Conservation (phyloP, 2,329 filamentous ascomycete species). For the Cercospora sojina region DNA sequence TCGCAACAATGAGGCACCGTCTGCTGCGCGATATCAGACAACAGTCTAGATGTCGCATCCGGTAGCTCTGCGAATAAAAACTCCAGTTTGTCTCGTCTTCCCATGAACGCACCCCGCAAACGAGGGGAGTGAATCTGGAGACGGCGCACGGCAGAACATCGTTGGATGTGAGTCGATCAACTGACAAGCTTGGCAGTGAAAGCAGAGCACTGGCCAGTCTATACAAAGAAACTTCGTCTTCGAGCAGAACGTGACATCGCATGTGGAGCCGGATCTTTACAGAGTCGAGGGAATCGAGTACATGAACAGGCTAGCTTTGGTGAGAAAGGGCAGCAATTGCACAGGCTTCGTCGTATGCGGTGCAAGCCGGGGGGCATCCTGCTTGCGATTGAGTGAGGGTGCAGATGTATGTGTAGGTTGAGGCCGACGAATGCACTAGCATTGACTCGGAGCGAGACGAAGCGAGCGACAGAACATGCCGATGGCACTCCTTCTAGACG, state of each 20-base stretch:
- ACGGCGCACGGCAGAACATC: conserved; percentile 4
- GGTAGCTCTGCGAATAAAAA: no score
- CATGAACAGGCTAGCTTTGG: conserved; percentile 27
- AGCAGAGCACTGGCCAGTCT: conserved; percentile 46
- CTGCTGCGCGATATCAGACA: no score
- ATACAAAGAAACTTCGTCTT: conserved; percentile 54
- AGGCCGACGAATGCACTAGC: neutral
- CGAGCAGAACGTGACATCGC: conserved; percentile 46
- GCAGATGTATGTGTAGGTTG: no score
- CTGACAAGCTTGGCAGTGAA: conserved; percentile 22
- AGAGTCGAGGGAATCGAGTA: conserved; percentile 46
- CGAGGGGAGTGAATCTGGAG: neutral
- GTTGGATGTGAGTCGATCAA: neutral
- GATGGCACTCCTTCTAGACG: neutral
- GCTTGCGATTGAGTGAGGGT: no score
- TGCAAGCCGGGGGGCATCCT: neutral
- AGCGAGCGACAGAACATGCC: neutral
- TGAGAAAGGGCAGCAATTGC: conserved; percentile 27
- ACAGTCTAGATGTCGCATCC: no score
- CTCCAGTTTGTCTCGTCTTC: neutral
- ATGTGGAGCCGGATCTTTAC: conserved; percentile 47
- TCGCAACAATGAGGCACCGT: no score
- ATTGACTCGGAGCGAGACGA: neutral
- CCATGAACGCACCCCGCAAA: neutral
- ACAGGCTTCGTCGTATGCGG: conserved; percentile 28